Conservation (phyloP, 2,329 filamentous ascomycete genomes). For the Pyricularia pennisetigena region DNA sequence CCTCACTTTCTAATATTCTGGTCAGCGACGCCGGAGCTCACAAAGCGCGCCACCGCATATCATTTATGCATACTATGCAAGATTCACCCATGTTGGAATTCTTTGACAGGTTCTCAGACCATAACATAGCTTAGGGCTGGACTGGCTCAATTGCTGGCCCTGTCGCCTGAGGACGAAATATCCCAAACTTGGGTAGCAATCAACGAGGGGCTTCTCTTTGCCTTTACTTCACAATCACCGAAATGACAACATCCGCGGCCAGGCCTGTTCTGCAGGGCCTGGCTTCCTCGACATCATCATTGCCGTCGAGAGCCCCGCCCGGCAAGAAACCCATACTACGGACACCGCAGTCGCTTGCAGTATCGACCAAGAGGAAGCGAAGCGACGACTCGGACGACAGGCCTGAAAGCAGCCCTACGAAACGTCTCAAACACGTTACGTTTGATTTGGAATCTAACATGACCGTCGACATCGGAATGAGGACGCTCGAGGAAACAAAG, state of each 20-base stretch:
- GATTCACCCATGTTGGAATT: neutral
- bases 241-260: constrained; percentile 1
- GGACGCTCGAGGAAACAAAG: constrained; percentile 46
- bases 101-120: neutral
- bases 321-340: constrained; percentile 46
- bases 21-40: neutral
- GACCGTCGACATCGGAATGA: constrained; percentile 42
- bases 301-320: neutral
- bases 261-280: neutral
- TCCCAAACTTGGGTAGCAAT: neutral
- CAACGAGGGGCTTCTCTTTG: neutral
- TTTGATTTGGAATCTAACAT: constrained; percentile 49
- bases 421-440: constrained; percentile 43
- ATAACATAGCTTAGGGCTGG: constrained; percentile 1
- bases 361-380: constrained; percentile 35
- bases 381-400: constrained; percentile 27
- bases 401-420: constrained; percentile 35
- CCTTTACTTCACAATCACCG: neutral
- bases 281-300: neutral
- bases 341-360: constrained; percentile 26
- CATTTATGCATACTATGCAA: neutral
- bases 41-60: neutral
- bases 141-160: neutral
- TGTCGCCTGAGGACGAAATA: neutral
- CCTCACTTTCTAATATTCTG: neutral